Evolutionary conservation across 208 protist genomes (phyloP).

Genomic region (Acanthamoeba culbertsoni): DNA sequence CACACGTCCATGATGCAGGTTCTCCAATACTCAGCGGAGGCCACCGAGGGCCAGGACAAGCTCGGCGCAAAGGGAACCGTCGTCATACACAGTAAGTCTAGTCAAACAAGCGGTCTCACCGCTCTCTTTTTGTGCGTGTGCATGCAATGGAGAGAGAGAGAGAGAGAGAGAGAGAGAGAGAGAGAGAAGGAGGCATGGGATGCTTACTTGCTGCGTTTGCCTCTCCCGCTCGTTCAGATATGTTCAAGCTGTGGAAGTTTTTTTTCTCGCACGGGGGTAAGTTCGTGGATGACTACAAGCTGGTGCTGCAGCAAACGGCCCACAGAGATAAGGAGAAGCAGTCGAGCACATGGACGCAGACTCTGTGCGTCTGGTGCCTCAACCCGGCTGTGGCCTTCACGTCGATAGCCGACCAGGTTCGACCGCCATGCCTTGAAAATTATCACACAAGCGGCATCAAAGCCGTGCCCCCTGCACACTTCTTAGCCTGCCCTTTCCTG

Average conservation of each 20-base stretch:
- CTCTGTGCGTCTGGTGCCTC: conserved; percentile 72
- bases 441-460: too few species aligned
- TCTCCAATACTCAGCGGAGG: not conserved
- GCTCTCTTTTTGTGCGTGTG: too few species aligned
- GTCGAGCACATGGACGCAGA: not conserved
- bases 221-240: not conserved
- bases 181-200: too few species aligned
- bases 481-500: too few species aligned
- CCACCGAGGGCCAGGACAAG: not conserved
- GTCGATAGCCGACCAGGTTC: not conserved
- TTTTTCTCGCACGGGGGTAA: conserved; percentile 32
- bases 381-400: conserved; percentile 76
- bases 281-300: conserved; percentile 19
- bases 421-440: not conserved
- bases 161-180: too few species aligned
- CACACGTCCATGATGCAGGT: not conserved
- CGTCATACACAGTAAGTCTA: not conserved
- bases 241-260: conserved; percentile 52
- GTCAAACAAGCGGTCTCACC: too few species aligned
- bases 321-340: not conserved
- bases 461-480: too few species aligned
- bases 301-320: conserved; percentile 39
- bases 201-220: not conserved
- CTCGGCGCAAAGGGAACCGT: not conserved
- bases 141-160: too few species aligned